Base-by-base conservation (phyloP, 202 grass and related monocot genomes). In the Cymbopogon flexuosus region DNA sequence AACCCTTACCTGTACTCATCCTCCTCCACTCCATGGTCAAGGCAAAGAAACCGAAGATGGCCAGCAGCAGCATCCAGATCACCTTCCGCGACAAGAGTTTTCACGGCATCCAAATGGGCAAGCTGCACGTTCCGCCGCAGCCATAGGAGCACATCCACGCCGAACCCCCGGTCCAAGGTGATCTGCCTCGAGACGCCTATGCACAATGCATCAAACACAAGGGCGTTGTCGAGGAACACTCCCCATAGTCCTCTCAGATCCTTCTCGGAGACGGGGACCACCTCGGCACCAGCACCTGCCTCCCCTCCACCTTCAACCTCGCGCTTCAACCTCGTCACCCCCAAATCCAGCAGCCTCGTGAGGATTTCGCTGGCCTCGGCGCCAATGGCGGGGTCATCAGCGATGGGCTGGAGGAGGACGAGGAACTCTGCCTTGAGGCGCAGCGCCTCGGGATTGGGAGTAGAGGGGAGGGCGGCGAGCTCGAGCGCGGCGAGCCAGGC, bases 401-500 rank as follows among this genome's bases (percentile, higher is more conserved):
- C 79, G 37, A 92, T 63, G 61, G 80, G 66, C 64, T 94, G 92
- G 58, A 97, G 68, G 62, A 97, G 86, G 62, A 97, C 45, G 35
- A 94, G 84, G 60, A 97, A 94, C 69, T 97, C 95, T 14, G 84
- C 86, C 83, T 84, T 84, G 59, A 93, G 51, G 54, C 88, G 88
- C 68, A 93, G 83, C 21, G 79, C 71, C 77, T 93, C 88, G 18
- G 83, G 88, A 65, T 94, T 87, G 14, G 86, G 85, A 1, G 86
- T 69, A 30, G 75, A 82, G 16, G 84, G 73, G 73, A 79, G 79
- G 29, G 87, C 84, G 13, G 79, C 72, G 62, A 97, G 95, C 88
- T 97, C 95, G 5, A 97, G 86, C 42, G 82, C 81, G 59, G 92
- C 87, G 56, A 97, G 88, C 95, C 95, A 97, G 16, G 92, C 88